Base-by-base conservation (phyloP, 805 yeast genomes). In the Yarrowia divulgata region DNA sequence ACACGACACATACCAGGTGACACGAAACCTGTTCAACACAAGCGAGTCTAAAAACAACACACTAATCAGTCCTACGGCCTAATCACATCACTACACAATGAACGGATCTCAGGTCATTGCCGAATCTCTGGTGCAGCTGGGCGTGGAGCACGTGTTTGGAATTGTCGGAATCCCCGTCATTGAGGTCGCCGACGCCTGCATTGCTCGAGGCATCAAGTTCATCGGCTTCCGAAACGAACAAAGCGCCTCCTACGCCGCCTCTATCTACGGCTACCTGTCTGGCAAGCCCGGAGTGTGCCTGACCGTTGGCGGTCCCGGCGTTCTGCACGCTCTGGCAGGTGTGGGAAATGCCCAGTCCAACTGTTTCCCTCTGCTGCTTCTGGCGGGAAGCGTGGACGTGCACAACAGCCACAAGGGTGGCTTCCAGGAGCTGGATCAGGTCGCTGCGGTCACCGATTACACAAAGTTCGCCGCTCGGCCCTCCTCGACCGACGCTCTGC, bases 281-380 rank as follows among this genome's bases (percentile, higher is more conserved):
- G 85, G 86, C 0, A 78, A 76, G 70, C 93, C 93, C 0, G 92
- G 90, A 19, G 90, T 89, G 0, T 75, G 87, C 18, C 79, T 89
- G 2, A 90, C 88, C 0, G 93, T 89, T 4, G 93, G 93, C 40
- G 93, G 93, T 0, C 92, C 93, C 0, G 93, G 93, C 4, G 79
- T 89, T 3, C 81, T 89, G 9, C 91, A 89, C 71, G 88, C 90
- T 0, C 73, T 87, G 54, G 85, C 92, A 0, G 93, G 93, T 13
- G 70, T 87, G 1, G 87, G 85, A 73, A 89, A 89, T 73, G 84
- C 92, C 8, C 81, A 79, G 48, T 79, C 84, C 68, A 89, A 89
- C 75, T 81, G 85, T 69, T 87, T 90, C 85, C 93, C 93, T 3
- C 75, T 89, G 64, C 71, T 89, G 69, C 85, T 89, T 16, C 78